Evolutionary conservation across 2,329 filamentous ascomycete species (phyloP), one percentile per base, ranked within the genome.

Genomic region (Fusarium equiseti): DNA sequence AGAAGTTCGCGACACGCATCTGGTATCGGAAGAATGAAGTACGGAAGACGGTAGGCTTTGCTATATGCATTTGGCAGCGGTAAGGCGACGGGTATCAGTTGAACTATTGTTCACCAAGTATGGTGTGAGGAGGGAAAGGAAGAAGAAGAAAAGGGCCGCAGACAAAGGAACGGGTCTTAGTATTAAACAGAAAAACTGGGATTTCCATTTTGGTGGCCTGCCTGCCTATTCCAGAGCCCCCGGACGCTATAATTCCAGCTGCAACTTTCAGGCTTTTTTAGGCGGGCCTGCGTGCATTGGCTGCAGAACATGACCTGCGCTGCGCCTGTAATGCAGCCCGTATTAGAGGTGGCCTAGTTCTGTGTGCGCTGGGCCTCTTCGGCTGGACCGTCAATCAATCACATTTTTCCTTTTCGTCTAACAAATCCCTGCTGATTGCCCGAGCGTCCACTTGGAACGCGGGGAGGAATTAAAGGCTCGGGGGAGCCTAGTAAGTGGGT

Each of bases 21-120:
- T 88, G 86, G 84, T 82, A 83, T 77, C 82, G 83, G 80, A 86
- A 85, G 76, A 85, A 84, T 75, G 83, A 84, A 73, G 83, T 74
- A 74, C 71, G 80, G 73, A 83, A 81, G 79, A 82, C 77, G 75
- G 75, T 77, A 70, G 81, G 78, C 76, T 80, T 81, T 82, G 83
- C 81, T 82, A 82, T 85, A 87, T 87, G 86, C 87, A 89, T 89
- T 89, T 79, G 84, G 79, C 67, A 74, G 65, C 59, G 70, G 61
- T 75, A 54, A 54, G 52, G 57, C 56, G 59, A 65, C 57, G 22
- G 64, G 62, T 58, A 49, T 54, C 43, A 35, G 63, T 64, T 35
- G 54, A 48, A 70, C 58, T 57, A 58, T 54, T 61, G 65, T 70
- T 75, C 75, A 78, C 74, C 74, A 76, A 70, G 45, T 56, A 57